Evolutionary conservation across 805 yeast species (phyloP).

Genomic region (Candida multigemmis): DNA sequence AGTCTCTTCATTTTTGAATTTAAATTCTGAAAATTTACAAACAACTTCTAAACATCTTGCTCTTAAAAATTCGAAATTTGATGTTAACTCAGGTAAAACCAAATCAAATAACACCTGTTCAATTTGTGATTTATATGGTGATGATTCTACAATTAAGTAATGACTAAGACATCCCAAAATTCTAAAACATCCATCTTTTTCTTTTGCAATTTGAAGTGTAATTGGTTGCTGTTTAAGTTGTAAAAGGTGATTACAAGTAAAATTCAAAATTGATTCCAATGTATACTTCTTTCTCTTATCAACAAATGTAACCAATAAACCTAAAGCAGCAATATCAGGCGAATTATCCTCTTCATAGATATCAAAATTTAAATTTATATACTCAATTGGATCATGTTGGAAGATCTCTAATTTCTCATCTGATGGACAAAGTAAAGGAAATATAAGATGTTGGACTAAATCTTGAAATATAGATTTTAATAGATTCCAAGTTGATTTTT

Average conservation of each 20-base stretch:
- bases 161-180: constrained; percentile 68
- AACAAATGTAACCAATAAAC: constrained; percentile 63
- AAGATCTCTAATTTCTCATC: constrained; percentile 63
- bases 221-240: constrained; percentile 17
- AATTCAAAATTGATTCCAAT: constrained; percentile 50
- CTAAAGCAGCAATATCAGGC: constrained; percentile 75
- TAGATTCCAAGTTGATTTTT: constrained; percentile 51
- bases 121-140: constrained; percentile 55
- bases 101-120: constrained; percentile 55
- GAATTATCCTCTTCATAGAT: constrained; percentile 41
- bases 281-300: constrained; percentile 56
- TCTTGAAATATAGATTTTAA: constrained; percentile 58
- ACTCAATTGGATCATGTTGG: constrained; percentile 84
- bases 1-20: constrained; percentile 28
- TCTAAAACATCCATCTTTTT: constrained; percentile 73
- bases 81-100: constrained; percentile 65
- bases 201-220: constrained; percentile 40
- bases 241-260: constrained; percentile 32
- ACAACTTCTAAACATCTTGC: constrained; percentile 67
- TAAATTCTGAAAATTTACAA: constrained; percentile 55
- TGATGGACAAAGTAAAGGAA: constrained; percentile 65
- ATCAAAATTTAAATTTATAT: constrained; percentile 59
- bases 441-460: constrained; percentile 62
- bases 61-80: constrained; percentile 56
- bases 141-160: constrained; percentile 42